Evolutionary conservation across 495 filamentous ascomycete species (phyloP), one percentile per base, ranked within the genome.

Genomic region (Trichoderma parareesei): DNA sequence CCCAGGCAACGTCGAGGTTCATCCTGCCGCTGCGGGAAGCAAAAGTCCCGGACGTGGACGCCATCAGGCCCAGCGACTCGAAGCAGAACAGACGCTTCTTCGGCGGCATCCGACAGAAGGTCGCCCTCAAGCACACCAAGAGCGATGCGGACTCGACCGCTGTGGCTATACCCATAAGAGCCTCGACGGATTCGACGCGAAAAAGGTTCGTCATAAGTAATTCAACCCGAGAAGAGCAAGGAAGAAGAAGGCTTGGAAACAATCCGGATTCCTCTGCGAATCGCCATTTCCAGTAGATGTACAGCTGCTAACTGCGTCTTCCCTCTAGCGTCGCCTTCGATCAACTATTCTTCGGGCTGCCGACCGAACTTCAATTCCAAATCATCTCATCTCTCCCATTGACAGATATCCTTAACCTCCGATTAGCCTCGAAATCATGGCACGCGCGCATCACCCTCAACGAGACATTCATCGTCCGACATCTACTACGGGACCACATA

Each of bases 341-440:
- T 62, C 76, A 80, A 62, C 71, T 81, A n/a, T 83, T 85, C 65
- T 68, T 77, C 11, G 69, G 71, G 33, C 71, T 85, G 5, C 82
- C 82, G 33, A 81, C 78, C 65, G 82, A 85, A 67, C 68, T 85
- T 60, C 82, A 84, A 70, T 76, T 82, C 7, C 80, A 84, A 65
- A 81, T 85, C 65, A 79, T 85, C 59, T 75, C 81, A 11, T 79
- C 80, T 3, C 75, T 85, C 33, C 81, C 82, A 9, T 75, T 85
- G 61, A 81, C 78, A 4, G 78, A 81, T 62, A 73, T 85, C 2
- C 71, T 85, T 27, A 82, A 76, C 62, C 72, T 85, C 37, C 76
- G 82, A 64, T 65, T 81, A 38, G 77, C 81, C 2, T 85, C 82
- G 14, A 79, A 80, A 63, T 79, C 79, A 18, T 76, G 82, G 67